These are phyloP conservation scores for Pichia eremophila DNA, from an alignment of 805 yeast species.

Conservation along the genomic window DNA sequence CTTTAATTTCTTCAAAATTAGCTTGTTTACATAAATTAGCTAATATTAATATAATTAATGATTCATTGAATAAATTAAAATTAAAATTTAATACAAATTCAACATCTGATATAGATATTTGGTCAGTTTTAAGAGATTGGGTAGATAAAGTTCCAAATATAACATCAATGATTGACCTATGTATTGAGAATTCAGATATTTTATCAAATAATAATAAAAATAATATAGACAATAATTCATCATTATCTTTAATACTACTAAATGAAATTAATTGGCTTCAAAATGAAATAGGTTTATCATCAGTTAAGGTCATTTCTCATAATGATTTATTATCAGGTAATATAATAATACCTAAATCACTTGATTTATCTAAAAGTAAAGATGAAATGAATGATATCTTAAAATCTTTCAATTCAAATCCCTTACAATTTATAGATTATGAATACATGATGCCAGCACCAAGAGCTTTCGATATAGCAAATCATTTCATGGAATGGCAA, in stretches of 20 bases:
- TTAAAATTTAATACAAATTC: constrained; percentile 11
- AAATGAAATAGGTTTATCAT: constrained; percentile 29
- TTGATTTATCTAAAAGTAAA: neutral
- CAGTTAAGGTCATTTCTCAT: constrained; percentile 56
- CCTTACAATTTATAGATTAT: constrained; percentile 57
- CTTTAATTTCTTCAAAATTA: constrained; percentile 52
- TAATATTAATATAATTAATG: constrained; percentile 36
- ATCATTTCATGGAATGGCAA: constrained; percentile 74
- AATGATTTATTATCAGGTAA: constrained; percentile 71
- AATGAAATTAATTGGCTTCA: constrained; percentile 51
- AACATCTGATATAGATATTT: constrained; percentile 16
- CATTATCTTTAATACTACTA: constrained; percentile 23
- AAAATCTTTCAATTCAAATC: constrained; percentile 19
- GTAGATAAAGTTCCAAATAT: constrained; percentile 49
- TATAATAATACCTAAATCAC: constrained; percentile 43
- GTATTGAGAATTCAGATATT: constrained; percentile 27
- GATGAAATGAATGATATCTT: constrained; percentile 7
- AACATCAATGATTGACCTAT: constrained; percentile 28
- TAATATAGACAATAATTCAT: neutral
- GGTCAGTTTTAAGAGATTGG: constrained; percentile 59
- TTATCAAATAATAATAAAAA: constrained; percentile 8
- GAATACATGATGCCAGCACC: constrained; percentile 69
- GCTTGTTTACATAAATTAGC: constrained; percentile 63
- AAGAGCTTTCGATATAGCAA: constrained; percentile 65
- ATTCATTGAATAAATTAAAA: constrained; percentile 34